Evolutionary conservation across 441 rosid species (phyloP), one percentile per base, ranked within the genome.

Genomic region (Mallotus japonicus): DNA sequence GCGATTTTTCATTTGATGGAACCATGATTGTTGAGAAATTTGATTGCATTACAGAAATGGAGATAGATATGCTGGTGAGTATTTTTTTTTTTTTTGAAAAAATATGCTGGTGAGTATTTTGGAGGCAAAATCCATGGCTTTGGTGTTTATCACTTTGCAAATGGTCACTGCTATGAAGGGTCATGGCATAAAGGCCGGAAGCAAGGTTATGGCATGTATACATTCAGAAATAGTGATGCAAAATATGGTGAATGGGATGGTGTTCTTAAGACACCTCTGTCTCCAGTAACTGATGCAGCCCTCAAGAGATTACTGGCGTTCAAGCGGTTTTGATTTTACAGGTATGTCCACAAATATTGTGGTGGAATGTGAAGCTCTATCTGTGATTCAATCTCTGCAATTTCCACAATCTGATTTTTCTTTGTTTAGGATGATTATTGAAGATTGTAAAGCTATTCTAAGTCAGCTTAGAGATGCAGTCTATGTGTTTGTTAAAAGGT

Each of bases 101-200:
- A n/a, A n/a, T n/a, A n/a, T n/a, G n/a, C n/a, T n/a, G n/a, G n/a
- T n/a, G n/a, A n/a, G n/a, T n/a, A n/a, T n/a, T n/a, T n/a, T n/a
- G 92, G 97, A 56, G 99, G 89, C 75, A 91, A 92, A 86, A 85
- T 95, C 58, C 97, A 95, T 65, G 99, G 97, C 0, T 91, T 92
- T n/a, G 97, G 97, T 32, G 89, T 90, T 22, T 95, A 95, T 73
- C 93, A 85, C 72, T 95, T 95, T 19, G 91, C 90, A 42, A 91
- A 90, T 68, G 97, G 97, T 73, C 99, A 95, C 54, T 87, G 87
- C 76, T 92, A 92, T 0, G 95, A 95, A 78, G 97, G 99, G 13
- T 91, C 97, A 15, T 92, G 97, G 99, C 97, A 95, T 17, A 97
- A 95, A 84, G 97, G 97, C 57, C 86, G 85, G 75, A 92, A 86